Evolutionary conservation across 164 flowering plant genomes (phyloP).

Genomic region (Stephania japonica): DNA sequence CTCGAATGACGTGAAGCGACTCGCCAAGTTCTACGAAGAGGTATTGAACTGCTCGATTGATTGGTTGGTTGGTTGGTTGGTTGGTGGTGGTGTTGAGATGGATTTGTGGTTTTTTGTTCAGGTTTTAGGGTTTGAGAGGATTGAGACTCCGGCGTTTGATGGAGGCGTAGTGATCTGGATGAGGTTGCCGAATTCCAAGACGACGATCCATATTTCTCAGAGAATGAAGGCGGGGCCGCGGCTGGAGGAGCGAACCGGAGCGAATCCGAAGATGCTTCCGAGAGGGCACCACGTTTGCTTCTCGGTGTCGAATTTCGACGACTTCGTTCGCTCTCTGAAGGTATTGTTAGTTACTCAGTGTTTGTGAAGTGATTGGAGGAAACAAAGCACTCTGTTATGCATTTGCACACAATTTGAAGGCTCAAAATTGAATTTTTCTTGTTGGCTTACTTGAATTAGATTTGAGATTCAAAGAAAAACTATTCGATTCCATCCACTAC

Average conservation of each 20-base stretch:
- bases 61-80: too few relatives aligned
- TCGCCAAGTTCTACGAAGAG: conserved; percentile 75
- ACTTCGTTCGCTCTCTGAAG: conserved; percentile 58
- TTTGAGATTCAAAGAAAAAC: background rate
- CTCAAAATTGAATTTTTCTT: too few relatives aligned
- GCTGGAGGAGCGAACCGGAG: conserved; percentile 64
- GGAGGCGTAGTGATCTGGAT: conserved; percentile 75
- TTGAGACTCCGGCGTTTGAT: conserved; percentile 59
- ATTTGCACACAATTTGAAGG: too few relatives aligned
- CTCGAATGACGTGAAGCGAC: conserved; percentile 66
- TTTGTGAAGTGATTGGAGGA: background rate
- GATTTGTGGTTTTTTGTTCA: conserved; percentile 11
- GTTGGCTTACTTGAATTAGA: too few relatives aligned
- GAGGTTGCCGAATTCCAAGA: conserved; percentile 28
- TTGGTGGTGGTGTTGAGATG: too few relatives aligned
- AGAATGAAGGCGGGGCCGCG: conserved; percentile 47
- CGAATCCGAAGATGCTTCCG: conserved; percentile 57
- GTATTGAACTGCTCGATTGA: conserved; percentile 19
- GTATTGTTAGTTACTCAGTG: conserved; percentile 19
- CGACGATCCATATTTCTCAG: conserved; percentile 63
- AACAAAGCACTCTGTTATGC: too few relatives aligned
- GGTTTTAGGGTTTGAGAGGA: conserved; percentile 79
- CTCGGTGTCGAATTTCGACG: conserved; percentile 61
- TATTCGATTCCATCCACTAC: background rate
- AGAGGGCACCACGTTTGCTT: conserved; percentile 80